Evolutionary conservation across 306 rosid genomes (phyloP), one percentile per base, ranked within the genome.

Genomic region (Trifolium subterraneum): DNA sequence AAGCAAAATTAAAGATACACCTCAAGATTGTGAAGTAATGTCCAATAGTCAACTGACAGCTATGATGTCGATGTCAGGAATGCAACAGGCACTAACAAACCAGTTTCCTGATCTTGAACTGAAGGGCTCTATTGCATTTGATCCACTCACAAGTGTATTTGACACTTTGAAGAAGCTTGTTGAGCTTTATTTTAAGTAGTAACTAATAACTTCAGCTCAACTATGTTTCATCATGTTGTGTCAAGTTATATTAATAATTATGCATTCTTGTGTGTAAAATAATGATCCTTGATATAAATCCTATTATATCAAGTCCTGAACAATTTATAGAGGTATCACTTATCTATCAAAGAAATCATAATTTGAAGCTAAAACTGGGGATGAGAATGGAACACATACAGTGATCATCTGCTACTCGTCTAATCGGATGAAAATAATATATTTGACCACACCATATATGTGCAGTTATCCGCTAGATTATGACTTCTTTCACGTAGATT

Each of bases 31-130:
- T 66, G 87, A 91, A 76, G 94, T 70, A 23, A 89, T 88, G 91
- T 82, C 98, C 6, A 82, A 88, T 45, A 82, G 88, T 79, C 82
- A 77, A 86, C 83, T 94, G 55, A 73, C 92, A 15, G 97, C 98
- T 36, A 91, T 91, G 96, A 91, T 94, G 97, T 91, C 95, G n/a
- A 88, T 89, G 97, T 1, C 92, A 14, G 92, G 81, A 79, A 94
- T 91, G 98, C 98, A 90, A 79, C 85, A 86, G 65, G 88, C 90
- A 64, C 84, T 87, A 42, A 91, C 93, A 61, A 94, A 91, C 82
- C 89, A 86, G 77, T 90, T 91, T 85, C 97, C 96, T 48, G 95
- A 91, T 79, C 86, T 94, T 9, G 87, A 52, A 79, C 78, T 91
- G 66, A 90, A 82, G 73, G 65, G 70, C 10, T 12, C 93, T n/a